These are phyloP conservation scores for Aspergillus jensenii DNA, from an alignment of 2,329 filamentous ascomycete genomes.

Conservation along the genomic window DNA sequence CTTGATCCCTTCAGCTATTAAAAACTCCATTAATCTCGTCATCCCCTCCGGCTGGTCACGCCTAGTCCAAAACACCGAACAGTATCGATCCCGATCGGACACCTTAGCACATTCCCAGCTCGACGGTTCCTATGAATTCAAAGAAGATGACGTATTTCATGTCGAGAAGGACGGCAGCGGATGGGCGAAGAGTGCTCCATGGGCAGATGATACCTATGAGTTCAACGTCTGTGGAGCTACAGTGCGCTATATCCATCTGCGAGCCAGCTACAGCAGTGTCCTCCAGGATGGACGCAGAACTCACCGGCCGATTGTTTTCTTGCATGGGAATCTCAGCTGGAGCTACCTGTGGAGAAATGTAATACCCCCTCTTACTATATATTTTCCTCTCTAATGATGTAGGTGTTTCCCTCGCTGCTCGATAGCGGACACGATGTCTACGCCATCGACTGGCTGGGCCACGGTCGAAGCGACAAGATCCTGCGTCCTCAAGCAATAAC, in stretches of 20 bases:
- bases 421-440: neutral
- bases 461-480: constrained; percentile 5
- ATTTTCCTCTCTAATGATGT: too few relatives aligned
- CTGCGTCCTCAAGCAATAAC: neutral
- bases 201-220: neutral
- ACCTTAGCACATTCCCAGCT: neutral
- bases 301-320: neutral
- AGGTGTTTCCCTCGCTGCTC: neutral
- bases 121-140: neutral
- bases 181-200: neutral
- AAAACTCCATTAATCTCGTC: neutral
- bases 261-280: neutral
- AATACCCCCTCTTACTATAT: too few relatives aligned
- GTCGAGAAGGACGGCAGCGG: neutral
- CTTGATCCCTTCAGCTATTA: neutral
- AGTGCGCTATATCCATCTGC: neutral
- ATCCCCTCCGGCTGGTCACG: neutral
- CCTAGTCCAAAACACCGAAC: neutral
- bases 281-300: neutral
- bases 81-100: neutral
- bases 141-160: neutral
- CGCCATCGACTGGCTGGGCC: constrained; percentile 3
- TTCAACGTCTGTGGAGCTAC: constrained; percentile 3
- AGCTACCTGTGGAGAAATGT: constrained; percentile 4
- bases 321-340: constrained; percentile 1